Base-by-base conservation (phyloP, 2,329 filamentous ascomycete genomes). In the Claviceps sp. region DNA sequence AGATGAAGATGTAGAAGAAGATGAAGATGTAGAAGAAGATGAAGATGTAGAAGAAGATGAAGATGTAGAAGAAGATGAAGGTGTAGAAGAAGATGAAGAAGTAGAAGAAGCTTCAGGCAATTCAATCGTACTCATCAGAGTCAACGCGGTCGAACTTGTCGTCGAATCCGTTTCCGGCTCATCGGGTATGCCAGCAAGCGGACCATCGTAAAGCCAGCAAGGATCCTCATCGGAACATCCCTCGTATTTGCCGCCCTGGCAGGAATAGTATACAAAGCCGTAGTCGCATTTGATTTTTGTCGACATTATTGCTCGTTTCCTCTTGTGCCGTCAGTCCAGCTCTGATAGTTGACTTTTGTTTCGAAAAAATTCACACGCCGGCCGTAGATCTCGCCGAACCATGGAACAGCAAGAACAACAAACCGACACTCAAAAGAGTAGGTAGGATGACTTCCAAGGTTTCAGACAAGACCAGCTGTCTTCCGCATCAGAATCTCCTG, bases 211-310 rank as follows among this genome's bases (percentile, higher is more conserved):
- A 75, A 78, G 9, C 52, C 55, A 52, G 58, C 76, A 78, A 16
- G 73, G 68, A 54, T 75, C 60, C 14, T 66, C 59, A 14, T 34
- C 63, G 59, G 59, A 75, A 78, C 76, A 78, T 11, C 30, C 30
- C 18, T 72, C 74, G 2, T 49, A 75, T 36, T 56, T 55, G 56
- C 62, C 69, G 47, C 49, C 42, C 14, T 47, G 54, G 56, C 73
- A 77, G 24, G 54, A 48, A 56, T 71, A 75, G 55, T 64, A 73
- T 34, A 49, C 36, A 20, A 56, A 57, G 53, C 62, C 65, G 7
- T 52, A 3, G 6, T 61, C 54, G 47, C 72, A 73, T 47, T 22
- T 7, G 30, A n/a, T 11, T 34, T 3, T 34, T 11, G 30, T 34
- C 30, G 22, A 6, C 50, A 50, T 46, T 5, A 16, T 40, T 34